Base-by-base conservation (phyloP, 371 early-diverging fungal genomes). In the Rhizomucor pusillus region DNA sequence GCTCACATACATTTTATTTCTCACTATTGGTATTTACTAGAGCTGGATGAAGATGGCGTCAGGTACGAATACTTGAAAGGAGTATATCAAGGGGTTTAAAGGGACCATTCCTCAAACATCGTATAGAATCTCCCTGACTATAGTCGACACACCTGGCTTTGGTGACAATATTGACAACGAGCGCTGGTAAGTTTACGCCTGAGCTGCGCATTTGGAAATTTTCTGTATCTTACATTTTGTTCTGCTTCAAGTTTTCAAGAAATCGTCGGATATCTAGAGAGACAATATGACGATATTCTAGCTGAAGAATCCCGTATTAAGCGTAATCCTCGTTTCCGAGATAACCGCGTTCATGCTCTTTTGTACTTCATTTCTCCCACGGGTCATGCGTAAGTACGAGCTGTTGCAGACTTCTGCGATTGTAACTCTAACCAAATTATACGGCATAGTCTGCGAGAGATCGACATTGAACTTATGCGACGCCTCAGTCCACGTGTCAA, bases 121-220 rank as follows among this genome's bases (percentile, higher is more conserved):
- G 18, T 33, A 46, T 14, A 73, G 79, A 63, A 83, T 86, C 51
- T 82, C 89, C 35, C 77, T 94, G 46, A 93, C 91, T 2, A 86
- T 94, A 56, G 90, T 98, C 39, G 98, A 99, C 74, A 98, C 98
- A 40, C 98, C 99, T 35, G 99, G 98, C 1, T 98, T 97, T 78
- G 98, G 97, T 51, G 95, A 97, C 73, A 89, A 86, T 62, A 88
- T 90, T 59, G 89, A 91, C 67, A 91, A 91, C 71, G 88, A 89
- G 56, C 72, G 79, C 67, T 82, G 88, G 87, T 82, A 79, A 60
- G 54, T 39, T 3, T 29, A n/a, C n/a, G n/a, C n/a, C n/a, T n/a
- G n/a, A 5, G 1, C 36, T 20, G 12, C 11, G n/a, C n/a, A 44
- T 14, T 13, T 23, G 1, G 33, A 29, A 34, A 20, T 13, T 46